Percentiles rank a stretch among this genome's conserved stretches.
Evolutionary conservation across 2,329 filamentous ascomycete species (phyloP).

Genomic region (Zymoseptoria pseudotritici): DNA sequence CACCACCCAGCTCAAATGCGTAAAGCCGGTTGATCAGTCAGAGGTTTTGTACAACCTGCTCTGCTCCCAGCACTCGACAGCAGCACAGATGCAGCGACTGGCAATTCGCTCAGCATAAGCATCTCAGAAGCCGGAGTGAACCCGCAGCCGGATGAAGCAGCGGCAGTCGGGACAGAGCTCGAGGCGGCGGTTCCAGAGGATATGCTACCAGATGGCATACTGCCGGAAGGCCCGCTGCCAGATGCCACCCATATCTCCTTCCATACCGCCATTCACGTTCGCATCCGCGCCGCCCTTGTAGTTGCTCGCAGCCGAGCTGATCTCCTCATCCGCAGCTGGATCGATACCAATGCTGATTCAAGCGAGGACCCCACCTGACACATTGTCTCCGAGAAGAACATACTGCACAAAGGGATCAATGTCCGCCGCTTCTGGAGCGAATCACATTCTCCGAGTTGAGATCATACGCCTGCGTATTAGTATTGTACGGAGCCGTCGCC

Average conservation of each 20-base stretch:
- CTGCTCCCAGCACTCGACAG: too few relatives aligned
- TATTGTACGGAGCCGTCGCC: constrained; percentile 37
- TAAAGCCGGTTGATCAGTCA: too few relatives aligned
- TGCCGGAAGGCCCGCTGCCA: constrained; percentile 1
- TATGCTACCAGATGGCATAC: not conserved
- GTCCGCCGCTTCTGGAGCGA: constrained; percentile 15
- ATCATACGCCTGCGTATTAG: constrained; percentile 38
- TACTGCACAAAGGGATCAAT: constrained; percentile 49
- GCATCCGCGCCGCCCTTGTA: constrained; percentile 1
- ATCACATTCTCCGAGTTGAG: constrained; percentile 46
- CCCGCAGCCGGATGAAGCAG: too few relatives aligned
- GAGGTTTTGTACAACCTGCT: too few relatives aligned
- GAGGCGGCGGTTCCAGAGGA: too few relatives aligned
- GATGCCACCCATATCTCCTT: constrained; percentile 11
- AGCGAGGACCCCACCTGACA: constrained; percentile 46
- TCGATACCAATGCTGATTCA: constrained; percentile 50
- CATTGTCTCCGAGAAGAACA: constrained; percentile 46
- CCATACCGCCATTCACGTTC: constrained; percentile 14
- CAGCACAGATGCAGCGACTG: too few relatives aligned
- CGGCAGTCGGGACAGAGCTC: too few relatives aligned
- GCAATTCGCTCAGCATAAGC: too few relatives aligned
- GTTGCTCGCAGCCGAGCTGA: constrained; percentile 13
- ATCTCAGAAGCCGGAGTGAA: too few relatives aligned
- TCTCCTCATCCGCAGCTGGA: constrained; percentile 21
- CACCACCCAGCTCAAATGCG: too few relatives aligned